Evolutionary conservation across 352 stramenopile genomes (phyloP).

Genomic region (Thalassiosira sp.): DNA sequence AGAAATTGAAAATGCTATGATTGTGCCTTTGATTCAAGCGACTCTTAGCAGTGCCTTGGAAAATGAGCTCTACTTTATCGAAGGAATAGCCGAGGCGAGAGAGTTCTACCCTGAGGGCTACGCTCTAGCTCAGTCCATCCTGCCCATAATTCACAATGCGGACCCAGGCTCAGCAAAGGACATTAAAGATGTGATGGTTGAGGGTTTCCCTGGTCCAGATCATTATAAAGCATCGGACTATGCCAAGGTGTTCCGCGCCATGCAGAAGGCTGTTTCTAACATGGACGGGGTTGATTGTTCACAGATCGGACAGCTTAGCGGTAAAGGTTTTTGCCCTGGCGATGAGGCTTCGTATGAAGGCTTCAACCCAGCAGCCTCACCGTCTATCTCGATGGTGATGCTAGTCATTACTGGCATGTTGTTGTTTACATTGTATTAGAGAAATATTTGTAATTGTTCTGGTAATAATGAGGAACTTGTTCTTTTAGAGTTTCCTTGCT

Average conservation of each 20-base stretch:
- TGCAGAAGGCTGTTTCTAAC: constrained; percentile 39
- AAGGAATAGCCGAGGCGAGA: not conserved
- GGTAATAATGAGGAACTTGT: no score
- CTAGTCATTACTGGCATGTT: constrained; percentile 16
- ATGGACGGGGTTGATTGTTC: constrained; percentile 54
- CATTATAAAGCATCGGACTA: constrained; percentile 27
- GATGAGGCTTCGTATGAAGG: constrained; percentile 13
- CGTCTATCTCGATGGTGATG: not conserved
- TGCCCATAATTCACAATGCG: constrained; percentile 67
- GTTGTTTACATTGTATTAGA: constrained; percentile 10
- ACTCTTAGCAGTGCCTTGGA: constrained; percentile 58
- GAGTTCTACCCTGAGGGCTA: constrained; percentile 68
- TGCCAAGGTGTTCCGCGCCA: constrained; percentile 35
- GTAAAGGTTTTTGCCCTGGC: constrained; percentile 43
- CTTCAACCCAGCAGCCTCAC: constrained; percentile 2
- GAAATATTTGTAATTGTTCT: no score
- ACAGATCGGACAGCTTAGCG: constrained; percentile 38
- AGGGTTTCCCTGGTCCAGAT: constrained; percentile 30
- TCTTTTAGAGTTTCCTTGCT: no score
- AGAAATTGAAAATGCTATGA: constrained; percentile 67
- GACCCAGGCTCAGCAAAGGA: constrained; percentile 51
- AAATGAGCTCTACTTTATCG: constrained; percentile 51
- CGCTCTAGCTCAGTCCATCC: constrained; percentile 63
- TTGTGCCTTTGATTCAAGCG: constrained; percentile 78
- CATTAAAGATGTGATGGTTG: constrained; percentile 56